Base-by-base conservation (phyloP, 163 green algal genomes). In the Volvox carteri region DNA sequence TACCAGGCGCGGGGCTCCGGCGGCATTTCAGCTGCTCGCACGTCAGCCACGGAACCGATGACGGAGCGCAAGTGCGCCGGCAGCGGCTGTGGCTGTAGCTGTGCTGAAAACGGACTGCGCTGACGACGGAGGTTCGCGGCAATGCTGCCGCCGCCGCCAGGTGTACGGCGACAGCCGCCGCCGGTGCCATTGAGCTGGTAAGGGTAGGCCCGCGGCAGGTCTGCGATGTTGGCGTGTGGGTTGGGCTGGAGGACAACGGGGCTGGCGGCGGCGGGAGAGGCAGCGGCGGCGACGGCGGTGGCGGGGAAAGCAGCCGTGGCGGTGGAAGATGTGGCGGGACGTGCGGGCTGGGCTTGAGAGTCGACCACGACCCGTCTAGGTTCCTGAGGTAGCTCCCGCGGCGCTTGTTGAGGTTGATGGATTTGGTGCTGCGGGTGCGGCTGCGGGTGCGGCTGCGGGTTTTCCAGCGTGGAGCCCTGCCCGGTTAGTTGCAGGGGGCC, bases 241-340 rank as follows among this genome's bases (percentile, higher is more conserved):
- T 85, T 54, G 37, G 78, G 78, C 39, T 85, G 78, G 23, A 85
- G 78, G 54, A 85, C 28, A 14, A 58, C 2, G 74, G 74, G 5
- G 74, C 44, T 18, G 74, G 46, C 25, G 14, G 28, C 41, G 48
- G 28, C 0, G 25, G 48, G 6, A 11, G n/a, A n/a, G 67, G 67
- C 30, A 37, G 33, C 7, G n/a, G 3, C n/a, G 44, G 14, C 39
- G n/a, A 7, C 73, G 37, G 21, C 11, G 7, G 25, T 33, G 28
- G n/a, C n/a, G n/a, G n/a, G n/a, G n/a, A n/a, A n/a, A n/a, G n/a
- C n/a, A n/a, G n/a, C n/a, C n/a, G 25, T 41, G 44, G 46, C 46
- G 7, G 21, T 78, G 70, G 28, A 33, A 28, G 37, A 37, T 37
- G 5, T 78, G 37, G 68, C 68, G 70, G 41, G 19, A 35, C 28